Base-by-base conservation (phyloP, 1,284 basidiomycete genomes). In the Pseudozyma flocculosa region DNA sequence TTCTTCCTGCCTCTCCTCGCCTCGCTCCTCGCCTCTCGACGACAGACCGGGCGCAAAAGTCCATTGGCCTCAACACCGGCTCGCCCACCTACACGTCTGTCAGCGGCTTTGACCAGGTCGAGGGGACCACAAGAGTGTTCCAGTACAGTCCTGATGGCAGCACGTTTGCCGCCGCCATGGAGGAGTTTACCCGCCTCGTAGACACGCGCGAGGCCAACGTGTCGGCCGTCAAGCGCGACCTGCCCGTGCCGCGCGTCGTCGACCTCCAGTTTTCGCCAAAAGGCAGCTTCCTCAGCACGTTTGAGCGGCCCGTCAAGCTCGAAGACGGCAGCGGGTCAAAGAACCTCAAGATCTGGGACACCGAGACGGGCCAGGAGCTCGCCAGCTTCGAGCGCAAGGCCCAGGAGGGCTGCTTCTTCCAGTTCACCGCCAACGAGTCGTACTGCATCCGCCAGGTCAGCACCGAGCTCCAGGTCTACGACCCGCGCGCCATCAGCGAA, bases 231-330 rank as follows among this genome's bases (percentile, higher is more conserved):
- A 57, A 57, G 51, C 72, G 57, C 45, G 61, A 64, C 53, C 57
- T 76, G 2, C 65, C 67, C 14, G 76, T 90, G 44, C 82, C 87
- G 54, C 88, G 88, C 74, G 84, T 89, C 68, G 79, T 92, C 54
- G 92, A 94, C 73, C 80, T 97, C 68, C 84, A 84, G 63, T 95
- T 97, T 80, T 97, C 93, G 8, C 93, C 94, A 7, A 85, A 88
- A 61, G 92, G 91, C 41, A 91, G 88, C 1, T 95, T 90, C 79
- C 78, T 98, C 44, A 91, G 89, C 55, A 95, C 91, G 42, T 97
- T 92, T 89, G 92, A 96, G 81, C 85, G 94, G 57, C 88, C 87
- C 62, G 81, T 85, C 84, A 78, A 68, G 82, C 83, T 87, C 45
- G 90, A 90, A 76, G 89, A 90, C 65, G 88, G 78, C 26, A 74